Evolutionary conservation across 768 basidiomycete species (phyloP), one percentile per base, ranked within the genome.

Genomic region (Trametes cinnabarina): DNA sequence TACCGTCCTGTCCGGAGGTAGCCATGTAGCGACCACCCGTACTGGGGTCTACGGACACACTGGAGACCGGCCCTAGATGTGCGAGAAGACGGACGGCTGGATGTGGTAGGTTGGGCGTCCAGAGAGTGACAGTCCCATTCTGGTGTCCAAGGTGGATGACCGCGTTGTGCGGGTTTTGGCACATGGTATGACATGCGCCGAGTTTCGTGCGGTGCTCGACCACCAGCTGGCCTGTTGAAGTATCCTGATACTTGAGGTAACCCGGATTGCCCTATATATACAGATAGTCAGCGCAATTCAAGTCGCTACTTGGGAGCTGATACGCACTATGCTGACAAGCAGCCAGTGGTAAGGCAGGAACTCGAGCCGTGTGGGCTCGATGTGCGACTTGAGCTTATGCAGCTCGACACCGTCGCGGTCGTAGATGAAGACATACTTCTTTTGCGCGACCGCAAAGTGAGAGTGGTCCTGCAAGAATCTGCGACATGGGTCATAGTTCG

Each of bases 321-420:
- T 23, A 66, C 89, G 55, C 68, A 94, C 93, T 15, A 94, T 79
- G 60, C 84, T 87, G 11, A 85, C 92, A 3, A 99, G 82, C 10
- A 99, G 78, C 88, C 92, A 99, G 69, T 99, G 97, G 65, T 94
- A 98, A 0, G 93, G 94, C 7, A 99, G 79, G 69, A 93, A 98
- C 66, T 95, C 92, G 37, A 99, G 81, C 58, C 88, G 78, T 5
- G 91, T 92, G 1, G 93, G 90, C 66, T 98, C 97, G 60, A 97
- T 82, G 65, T 94, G 92, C 0, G 84, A 77, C 68, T 88, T 88
- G 14, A 94, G 77, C 61, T 85, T 80, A 66, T 98, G 97, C 4
- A 99, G 72, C 69, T 98, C 97, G 14, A 97, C 88, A 20, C 97
- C 96, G 63, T 93, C 84, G 30, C 87, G 82, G 73, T 98, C 97